Percentiles rank a stretch among this genome's conserved stretches.
Evolutionary conservation across 1,284 basidiomycete genomes (phyloP).

Genomic region (Pseudozyma sp.): DNA sequence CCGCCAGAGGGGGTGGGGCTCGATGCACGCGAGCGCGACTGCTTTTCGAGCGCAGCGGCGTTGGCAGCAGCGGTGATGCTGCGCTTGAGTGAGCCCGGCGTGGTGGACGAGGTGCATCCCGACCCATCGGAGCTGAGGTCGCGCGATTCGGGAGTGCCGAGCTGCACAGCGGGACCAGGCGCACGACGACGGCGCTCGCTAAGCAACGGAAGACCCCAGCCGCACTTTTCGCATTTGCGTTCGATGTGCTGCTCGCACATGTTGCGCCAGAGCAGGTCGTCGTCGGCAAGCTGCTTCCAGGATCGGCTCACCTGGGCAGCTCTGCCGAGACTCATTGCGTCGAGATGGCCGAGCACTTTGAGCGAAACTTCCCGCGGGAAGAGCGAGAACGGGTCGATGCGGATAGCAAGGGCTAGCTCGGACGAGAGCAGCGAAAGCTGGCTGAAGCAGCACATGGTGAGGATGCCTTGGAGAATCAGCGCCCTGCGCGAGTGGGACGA

Average conservation of each 20-base stretch:
- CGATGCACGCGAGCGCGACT: conserved; percentile 50
- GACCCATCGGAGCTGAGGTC: conserved; percentile 61
- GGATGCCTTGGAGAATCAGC: conserved; percentile 92
- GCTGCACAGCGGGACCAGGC: conserved; percentile 51
- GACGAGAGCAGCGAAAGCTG: conserved; percentile 97
- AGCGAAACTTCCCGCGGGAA: conserved; percentile 91
- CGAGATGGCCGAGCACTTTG: conserved; percentile 89
- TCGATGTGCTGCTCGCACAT: conserved; percentile 99
- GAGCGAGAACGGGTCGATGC: conserved; percentile 87
- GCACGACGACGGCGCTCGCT: conserved; percentile 75
- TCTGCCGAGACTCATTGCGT: conserved; percentile 93
- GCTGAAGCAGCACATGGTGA: conserved; percentile 99
- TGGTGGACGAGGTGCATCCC: conserved; percentile 22
- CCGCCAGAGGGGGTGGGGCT: conserved; percentile 35
- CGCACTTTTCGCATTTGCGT: conserved; percentile 95
- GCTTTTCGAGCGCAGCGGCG: conserved; percentile 65
- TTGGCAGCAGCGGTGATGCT: conserved; percentile 66
- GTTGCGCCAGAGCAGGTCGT: conserved; percentile 92
- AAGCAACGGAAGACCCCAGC: conserved; percentile 94
- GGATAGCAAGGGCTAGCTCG: conserved; percentile 88
- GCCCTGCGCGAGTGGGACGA: conserved; percentile 89
- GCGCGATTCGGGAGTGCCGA: conserved; percentile 51
- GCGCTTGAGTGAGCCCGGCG: conserved; percentile 60
- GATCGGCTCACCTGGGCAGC: conserved; percentile 90
- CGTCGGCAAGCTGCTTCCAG: conserved; percentile 92